phyloP scores from a whole-genome alignment of 805 yeast genomes.

The Saccharomyces eubayanus region DNA sequence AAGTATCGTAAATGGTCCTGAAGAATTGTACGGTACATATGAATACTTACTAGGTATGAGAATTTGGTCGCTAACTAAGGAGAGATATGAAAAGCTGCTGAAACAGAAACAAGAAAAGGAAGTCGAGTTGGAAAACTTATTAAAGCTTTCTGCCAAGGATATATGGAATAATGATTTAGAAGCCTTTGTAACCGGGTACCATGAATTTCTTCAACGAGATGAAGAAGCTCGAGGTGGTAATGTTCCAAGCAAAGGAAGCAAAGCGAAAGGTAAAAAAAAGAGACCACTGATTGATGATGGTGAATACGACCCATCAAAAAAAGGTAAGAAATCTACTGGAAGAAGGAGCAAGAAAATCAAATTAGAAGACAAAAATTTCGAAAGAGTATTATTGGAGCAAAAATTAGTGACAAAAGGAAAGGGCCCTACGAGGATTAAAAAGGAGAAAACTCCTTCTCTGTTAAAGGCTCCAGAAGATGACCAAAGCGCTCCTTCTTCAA shows the following conservation, averaged over 20 bases:
- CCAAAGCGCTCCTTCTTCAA: not conserved
- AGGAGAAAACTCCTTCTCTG: constrained; percentile 10
- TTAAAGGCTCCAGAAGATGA: constrained; percentile 3
- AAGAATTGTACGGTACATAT: constrained; percentile 53
- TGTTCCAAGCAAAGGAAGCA: constrained; percentile 39
- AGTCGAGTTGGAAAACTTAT: constrained; percentile 54
- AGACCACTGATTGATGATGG: constrained; percentile 21
- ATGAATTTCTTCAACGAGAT: constrained; percentile 59
- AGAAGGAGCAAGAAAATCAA: constrained; percentile 17
- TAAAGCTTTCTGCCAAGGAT: constrained; percentile 71
- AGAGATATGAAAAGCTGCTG: constrained; percentile 73
- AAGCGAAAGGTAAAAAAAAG: constrained; percentile 31
- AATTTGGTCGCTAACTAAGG: constrained; percentile 86
- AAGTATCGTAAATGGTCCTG: constrained; percentile 35
- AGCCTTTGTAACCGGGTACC: constrained; percentile 58
- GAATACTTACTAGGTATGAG: constrained; percentile 90
- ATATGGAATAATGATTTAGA: constrained; percentile 83
- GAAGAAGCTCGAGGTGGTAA: constrained; percentile 46
- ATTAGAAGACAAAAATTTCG: constrained; percentile 22
- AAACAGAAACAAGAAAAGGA: constrained; percentile 67
- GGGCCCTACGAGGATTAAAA: constrained; percentile 19
- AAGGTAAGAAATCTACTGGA: constrained; percentile 16
- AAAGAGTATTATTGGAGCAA: constrained; percentile 24
- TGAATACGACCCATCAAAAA: constrained; percentile 22
- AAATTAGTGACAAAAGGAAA: constrained; percentile 19